Conservation (phyloP, 2,329 filamentous ascomycete genomes). For the Ambrosiella xylebori region DNA sequence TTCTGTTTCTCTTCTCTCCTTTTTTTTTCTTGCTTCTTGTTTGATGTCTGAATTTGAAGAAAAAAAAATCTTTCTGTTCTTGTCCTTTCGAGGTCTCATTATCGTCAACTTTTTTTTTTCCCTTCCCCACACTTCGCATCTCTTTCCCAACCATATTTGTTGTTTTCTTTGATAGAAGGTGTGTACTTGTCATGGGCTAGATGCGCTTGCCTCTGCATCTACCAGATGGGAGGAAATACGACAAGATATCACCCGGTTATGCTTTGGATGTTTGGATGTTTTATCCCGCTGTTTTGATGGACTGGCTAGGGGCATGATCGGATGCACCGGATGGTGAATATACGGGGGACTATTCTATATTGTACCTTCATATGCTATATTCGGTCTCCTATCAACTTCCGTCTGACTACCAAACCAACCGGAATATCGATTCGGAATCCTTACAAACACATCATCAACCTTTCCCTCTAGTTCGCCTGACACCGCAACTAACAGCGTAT, state of each 20-base stretch:
- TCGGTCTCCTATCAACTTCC: neutral
- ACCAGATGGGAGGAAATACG: neutral
- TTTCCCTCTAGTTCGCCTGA: neutral
- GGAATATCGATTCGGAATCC: neutral
- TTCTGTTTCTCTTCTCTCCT: neutral
- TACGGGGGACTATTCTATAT: neutral
- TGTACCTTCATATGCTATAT: neutral
- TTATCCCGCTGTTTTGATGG: neutral
- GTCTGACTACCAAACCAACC: neutral
- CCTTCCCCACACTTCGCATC: neutral
- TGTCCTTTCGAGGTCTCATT: neutral
- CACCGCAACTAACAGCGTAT: neutral
- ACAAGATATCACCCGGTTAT: neutral
- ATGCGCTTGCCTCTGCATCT: neutral
- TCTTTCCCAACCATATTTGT: neutral
- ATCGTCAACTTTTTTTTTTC: neutral
- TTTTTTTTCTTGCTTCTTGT: neutral
- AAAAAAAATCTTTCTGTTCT: neutral
- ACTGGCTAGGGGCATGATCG: neutral
- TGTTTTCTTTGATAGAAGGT: conserved; percentile 2
- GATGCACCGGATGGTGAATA: neutral
- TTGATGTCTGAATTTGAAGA: neutral
- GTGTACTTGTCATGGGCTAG: neutral
- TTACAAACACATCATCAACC: neutral
- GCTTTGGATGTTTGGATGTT: neutral